These are phyloP conservation scores for Tulasnella sp. DNA, from an alignment of 768 basidiomycete species.

Conservation along the genomic window DNA sequence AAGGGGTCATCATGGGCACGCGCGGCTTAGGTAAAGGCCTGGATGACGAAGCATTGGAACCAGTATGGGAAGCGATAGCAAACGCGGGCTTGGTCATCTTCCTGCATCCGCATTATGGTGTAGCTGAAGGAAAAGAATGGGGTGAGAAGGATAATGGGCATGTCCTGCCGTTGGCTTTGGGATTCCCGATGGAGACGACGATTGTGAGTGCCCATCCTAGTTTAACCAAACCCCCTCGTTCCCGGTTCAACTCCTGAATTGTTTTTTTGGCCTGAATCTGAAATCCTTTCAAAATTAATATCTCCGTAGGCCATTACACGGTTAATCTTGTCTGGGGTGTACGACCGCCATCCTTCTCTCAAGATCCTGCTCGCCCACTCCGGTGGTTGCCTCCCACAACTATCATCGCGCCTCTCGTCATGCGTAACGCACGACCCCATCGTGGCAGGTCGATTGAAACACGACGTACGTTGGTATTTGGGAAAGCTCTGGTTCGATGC, in stretches of 20 bases:
- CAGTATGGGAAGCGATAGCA: conserved; percentile 79
- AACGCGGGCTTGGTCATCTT: conserved; percentile 73
- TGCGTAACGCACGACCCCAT: conserved; percentile 86
- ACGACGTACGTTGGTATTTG: conserved; percentile 82
- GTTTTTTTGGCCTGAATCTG: not conserved
- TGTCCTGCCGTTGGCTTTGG: conserved; percentile 81
- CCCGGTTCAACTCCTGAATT: no score
- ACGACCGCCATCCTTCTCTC: conserved; percentile 77
- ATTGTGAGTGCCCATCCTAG: conserved; percentile 55
- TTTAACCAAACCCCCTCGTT: no score
- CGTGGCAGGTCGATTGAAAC: conserved; percentile 70
- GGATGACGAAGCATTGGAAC: conserved; percentile 77
- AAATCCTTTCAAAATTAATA: not conserved
- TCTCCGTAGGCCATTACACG: conserved; percentile 64
- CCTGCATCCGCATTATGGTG: conserved; percentile 85
- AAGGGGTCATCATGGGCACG: conserved; percentile 81
- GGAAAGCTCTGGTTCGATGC: conserved; percentile 82
- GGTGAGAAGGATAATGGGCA: conserved; percentile 82
- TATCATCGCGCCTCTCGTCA: conserved; percentile 82
- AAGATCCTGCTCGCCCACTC: conserved; percentile 84
- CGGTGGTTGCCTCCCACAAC: conserved; percentile 78
- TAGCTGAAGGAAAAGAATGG: conserved; percentile 67
- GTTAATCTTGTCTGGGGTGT: conserved; percentile 76
- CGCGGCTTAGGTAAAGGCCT: conserved; percentile 76
- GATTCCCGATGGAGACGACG: conserved; percentile 91